Evolutionary conservation across 2,329 filamentous ascomycete genomes (phyloP).

Genomic region (Pyrenophora seminiperda): DNA sequence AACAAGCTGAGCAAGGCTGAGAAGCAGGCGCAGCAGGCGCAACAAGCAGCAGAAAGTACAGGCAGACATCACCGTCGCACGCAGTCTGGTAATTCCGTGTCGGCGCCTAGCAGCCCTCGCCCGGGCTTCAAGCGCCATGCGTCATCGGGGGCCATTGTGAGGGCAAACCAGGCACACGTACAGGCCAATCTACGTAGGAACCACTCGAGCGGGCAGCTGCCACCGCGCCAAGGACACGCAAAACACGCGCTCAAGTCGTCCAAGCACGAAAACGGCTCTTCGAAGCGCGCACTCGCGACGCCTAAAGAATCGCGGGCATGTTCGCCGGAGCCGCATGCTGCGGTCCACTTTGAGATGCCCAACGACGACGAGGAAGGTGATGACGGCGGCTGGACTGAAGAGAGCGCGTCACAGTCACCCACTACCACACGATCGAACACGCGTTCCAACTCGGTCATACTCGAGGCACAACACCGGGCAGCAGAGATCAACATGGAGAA

Average conservation of each 20-base stretch:
- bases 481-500: constrained; percentile 32
- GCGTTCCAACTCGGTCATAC: constrained; percentile 48
- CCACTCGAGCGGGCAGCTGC: constrained; percentile 54
- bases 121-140: constrained; percentile 52
- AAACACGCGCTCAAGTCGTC: constrained; percentile 48
- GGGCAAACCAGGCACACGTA: constrained; percentile 39
- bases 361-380: constrained; percentile 35
- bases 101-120: constrained; percentile 45
- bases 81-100: constrained; percentile 45
- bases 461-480: constrained; percentile 40
- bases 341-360: constrained; percentile 51
- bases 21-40: constrained; percentile 29
- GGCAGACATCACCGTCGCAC: constrained; percentile 46
- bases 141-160: constrained; percentile 47
- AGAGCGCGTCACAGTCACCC: constrained; percentile 51
- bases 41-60: constrained; percentile 33
- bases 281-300: constrained; percentile 38
- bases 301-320: constrained; percentile 38
- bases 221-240: constrained; percentile 47
- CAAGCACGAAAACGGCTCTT: constrained; percentile 39
- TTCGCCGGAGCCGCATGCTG: constrained; percentile 45
- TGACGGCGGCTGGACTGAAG: constrained; percentile 50
- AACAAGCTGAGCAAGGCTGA: constrained; percentile 48
- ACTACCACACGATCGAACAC: constrained; percentile 50
- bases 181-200: constrained; percentile 49